Percentiles rank a stretch among this genome's conserved stretches.
Conservation (phyloP, 495 filamentous ascomycete species). For the Penicillium samsonianum region DNA sequence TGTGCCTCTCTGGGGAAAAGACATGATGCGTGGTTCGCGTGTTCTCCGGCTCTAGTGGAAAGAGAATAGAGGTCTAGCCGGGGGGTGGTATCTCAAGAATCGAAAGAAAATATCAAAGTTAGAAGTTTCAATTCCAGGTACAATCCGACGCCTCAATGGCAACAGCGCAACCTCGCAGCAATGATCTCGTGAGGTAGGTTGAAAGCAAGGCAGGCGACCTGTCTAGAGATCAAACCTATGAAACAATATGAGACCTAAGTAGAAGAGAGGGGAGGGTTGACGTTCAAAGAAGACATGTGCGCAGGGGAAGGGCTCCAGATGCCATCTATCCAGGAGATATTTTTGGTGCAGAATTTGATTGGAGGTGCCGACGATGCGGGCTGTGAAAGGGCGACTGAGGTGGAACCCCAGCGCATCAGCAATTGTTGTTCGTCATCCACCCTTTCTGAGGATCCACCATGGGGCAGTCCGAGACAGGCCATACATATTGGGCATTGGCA, state of each 20-base stretch:
- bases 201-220: slow-evolving; percentile 3
- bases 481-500: background rate
- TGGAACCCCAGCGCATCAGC: slow-evolving; percentile 16
- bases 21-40: slow-evolving; percentile 26
- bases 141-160: background rate
- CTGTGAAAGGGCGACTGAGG: slow-evolving; percentile 21
- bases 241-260: background rate
- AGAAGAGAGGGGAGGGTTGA: background rate
- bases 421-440: slow-evolving; percentile 26
- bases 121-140: background rate
- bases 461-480: slow-evolving; percentile 20
- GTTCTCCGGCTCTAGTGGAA: background rate
- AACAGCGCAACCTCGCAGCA: background rate
- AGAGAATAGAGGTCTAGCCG: background rate
- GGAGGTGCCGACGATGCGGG: slow-evolving; percentile 20
- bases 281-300: background rate
- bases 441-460: slow-evolving; percentile 19
- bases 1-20: slow-evolving; percentile 19
- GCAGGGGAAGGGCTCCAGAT: slow-evolving; percentile 5
- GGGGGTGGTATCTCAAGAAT: background rate
- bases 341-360: slow-evolving; percentile 32
- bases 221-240: slow-evolving; percentile 5
- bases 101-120: background rate
- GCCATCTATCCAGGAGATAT: slow-evolving; percentile 26
- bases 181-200: background rate